Percentiles rank a stretch among this genome's conserved stretches.
Conservation (phyloP, 306 rosid genomes). For the Sindora glabra region DNA sequence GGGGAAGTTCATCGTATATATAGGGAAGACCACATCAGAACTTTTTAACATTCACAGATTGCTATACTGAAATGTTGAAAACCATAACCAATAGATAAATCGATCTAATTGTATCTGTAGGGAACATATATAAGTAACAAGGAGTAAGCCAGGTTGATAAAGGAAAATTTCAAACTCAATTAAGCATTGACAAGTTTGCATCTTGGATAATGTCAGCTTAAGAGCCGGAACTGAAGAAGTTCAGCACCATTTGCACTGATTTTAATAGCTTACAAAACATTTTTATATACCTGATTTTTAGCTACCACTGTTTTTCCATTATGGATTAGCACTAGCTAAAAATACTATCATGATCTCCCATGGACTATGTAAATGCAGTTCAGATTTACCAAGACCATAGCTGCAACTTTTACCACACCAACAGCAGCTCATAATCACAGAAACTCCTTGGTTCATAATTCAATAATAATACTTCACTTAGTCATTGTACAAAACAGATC, state of each 20-base stretch:
- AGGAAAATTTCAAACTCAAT: not conserved
- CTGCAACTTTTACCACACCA: not conserved
- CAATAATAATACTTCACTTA: not conserved
- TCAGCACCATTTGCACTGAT: not conserved
- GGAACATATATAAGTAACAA: not conserved
- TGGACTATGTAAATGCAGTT: not conserved
- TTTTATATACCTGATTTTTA: not conserved
- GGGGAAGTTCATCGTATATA: not conserved
- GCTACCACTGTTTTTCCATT: not conserved
- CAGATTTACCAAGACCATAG: not conserved
- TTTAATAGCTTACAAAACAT: not conserved
- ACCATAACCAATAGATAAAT: not conserved
- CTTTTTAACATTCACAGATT: constrained; percentile 3
- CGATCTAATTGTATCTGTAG: not conserved
- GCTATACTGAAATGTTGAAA: not conserved
- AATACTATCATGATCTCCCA: not conserved
- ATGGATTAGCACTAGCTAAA: not conserved
- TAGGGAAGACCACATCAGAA: not conserved
- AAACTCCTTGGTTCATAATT: not conserved
- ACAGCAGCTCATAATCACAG: not conserved
- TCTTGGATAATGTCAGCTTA: not conserved
- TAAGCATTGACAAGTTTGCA: not conserved
- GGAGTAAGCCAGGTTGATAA: not conserved
- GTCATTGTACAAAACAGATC: not conserved
- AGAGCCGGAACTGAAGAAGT: not conserved